Conservation (phyloP, 306 rosid species). For the Quercus aquifolioides region DNA sequence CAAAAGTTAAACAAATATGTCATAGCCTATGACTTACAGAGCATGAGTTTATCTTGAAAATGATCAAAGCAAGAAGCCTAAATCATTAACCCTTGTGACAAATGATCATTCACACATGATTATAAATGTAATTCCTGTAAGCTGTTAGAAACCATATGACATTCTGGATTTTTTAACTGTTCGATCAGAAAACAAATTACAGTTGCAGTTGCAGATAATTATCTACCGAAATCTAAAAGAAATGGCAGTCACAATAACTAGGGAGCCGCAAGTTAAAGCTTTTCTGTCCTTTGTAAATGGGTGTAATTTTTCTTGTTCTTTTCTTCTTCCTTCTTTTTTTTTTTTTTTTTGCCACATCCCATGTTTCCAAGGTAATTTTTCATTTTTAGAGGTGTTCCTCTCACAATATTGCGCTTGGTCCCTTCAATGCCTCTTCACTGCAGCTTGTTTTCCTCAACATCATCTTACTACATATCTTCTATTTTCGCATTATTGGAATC, state of each 20-base stretch:
- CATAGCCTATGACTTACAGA: slow-evolving; percentile 3
- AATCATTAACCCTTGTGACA: background rate
- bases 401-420: background rate
- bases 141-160: background rate
- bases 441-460: background rate
- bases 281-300: background rate
- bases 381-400: background rate
- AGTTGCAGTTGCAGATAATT: background rate
- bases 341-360: too few relatives aligned
- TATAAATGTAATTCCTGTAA: background rate
- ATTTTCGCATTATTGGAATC: background rate
- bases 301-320: background rate
- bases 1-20: slow-evolving; percentile 15
- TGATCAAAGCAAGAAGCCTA: background rate
- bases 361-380: background rate
- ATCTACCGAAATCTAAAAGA: background rate
- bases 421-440: background rate
- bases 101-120: background rate
- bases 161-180: background rate
- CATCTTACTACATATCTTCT: slow-evolving; percentile 1
- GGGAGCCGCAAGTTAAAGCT: background rate
- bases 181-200: background rate
- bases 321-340: too few relatives aligned
- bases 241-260: background rate
- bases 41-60: background rate